Conservation (phyloP, 768 basidiomycete genomes). For the Coprinellus aureogranulatus region DNA sequence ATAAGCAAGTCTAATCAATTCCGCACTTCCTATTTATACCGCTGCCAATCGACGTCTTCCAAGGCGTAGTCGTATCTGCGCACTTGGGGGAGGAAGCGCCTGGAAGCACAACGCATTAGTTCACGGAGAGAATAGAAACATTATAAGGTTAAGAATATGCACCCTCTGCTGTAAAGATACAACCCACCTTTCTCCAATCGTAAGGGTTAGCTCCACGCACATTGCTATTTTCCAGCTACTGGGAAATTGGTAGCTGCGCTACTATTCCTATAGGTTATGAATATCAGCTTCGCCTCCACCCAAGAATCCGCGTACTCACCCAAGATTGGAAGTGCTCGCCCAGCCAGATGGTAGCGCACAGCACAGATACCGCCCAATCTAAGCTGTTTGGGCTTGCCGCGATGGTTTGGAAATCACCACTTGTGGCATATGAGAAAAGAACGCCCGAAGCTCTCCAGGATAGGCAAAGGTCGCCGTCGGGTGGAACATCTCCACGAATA, state of each 20-base stretch:
- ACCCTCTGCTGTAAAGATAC: neutral
- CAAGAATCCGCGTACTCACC: neutral
- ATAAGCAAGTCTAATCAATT: neutral
- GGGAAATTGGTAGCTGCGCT: neutral
- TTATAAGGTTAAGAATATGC: neutral
- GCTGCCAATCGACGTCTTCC: conserved; percentile 1
- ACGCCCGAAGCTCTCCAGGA: neutral
- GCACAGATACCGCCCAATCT: neutral
- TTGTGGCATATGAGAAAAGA: neutral
- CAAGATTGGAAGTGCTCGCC: neutral
- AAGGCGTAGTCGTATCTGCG: neutral
- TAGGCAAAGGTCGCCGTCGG: neutral
- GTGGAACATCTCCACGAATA: neutral
- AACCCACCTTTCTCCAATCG: neutral
- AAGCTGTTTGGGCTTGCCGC: too few species aligned
- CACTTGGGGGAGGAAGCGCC: too few species aligned
- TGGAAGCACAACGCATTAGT: neutral
- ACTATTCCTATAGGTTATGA: neutral
- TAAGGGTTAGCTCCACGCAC: neutral
- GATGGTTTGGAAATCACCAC: too few species aligned
- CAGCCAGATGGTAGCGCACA: neutral
- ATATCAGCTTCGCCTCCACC: neutral
- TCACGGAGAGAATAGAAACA: neutral
- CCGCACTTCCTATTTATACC: neutral
- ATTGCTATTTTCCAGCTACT: neutral